phyloP scores from a whole-genome alignment of 2,329 filamentous ascomycete species.

The Alternaria gaisen region DNA sequence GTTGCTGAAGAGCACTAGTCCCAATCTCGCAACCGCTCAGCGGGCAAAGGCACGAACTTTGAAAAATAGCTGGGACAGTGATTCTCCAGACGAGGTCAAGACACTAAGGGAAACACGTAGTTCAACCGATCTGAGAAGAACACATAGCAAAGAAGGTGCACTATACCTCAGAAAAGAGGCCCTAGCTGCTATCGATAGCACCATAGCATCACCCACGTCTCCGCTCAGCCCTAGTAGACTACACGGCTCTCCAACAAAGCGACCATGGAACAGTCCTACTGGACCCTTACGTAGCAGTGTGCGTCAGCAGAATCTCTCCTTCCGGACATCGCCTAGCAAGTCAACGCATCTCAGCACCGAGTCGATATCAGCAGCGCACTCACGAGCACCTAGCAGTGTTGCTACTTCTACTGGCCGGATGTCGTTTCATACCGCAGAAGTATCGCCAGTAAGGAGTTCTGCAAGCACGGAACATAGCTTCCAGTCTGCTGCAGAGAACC shows the following conservation, averaged over 20 bases:
- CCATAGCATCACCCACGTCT: constrained; percentile 23
- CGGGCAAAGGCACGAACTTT: constrained; percentile 33
- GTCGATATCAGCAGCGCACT: constrained; percentile 6
- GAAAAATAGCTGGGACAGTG: constrained; percentile 24
- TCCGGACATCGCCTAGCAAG: constrained; percentile 31
- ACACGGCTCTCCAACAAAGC: constrained; percentile 29
- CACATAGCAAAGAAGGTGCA: constrained; percentile 18
- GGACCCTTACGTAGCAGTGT: constrained; percentile 22
- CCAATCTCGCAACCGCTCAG: constrained; percentile 33
- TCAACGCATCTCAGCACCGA: constrained; percentile 4
- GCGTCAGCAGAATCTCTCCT: constrained; percentile 20
- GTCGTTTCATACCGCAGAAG: constrained; percentile 32
- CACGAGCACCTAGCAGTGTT: constrained; percentile 27
- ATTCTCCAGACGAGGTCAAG: constrained; percentile 25
- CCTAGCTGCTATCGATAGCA: constrained; percentile 29
- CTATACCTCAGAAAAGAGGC: constrained; percentile 44
- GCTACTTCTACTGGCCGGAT: constrained; percentile 30
- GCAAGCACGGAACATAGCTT: constrained; percentile 31
- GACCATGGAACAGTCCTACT: constrained; percentile 25
- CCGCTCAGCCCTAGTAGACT: constrained; percentile 23
- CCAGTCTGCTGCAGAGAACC: constrained; percentile 25
- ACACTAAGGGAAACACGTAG: constrained; percentile 29
- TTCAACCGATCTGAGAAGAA: constrained; percentile 24
- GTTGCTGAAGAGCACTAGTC: constrained; percentile 23
- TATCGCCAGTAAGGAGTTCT: constrained; percentile 44